Percentiles rank a stretch among this genome's conserved stretches.
Evolutionary conservation across 306 rosid genomes (phyloP).

Genomic region (Rosa rugosa): DNA sequence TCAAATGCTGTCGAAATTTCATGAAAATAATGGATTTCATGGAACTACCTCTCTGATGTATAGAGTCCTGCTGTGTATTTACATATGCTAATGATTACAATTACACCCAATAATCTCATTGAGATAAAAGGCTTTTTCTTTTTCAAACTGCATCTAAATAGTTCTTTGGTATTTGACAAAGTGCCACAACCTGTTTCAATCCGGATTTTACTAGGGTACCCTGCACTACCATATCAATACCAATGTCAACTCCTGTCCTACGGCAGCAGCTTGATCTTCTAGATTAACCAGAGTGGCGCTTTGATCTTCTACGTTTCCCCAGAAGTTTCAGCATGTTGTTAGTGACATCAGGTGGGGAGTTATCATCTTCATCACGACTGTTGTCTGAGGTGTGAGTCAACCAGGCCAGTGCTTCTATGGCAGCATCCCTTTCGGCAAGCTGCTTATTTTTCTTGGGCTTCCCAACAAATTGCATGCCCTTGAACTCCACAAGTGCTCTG

Average conservation of each 20-base stretch:
- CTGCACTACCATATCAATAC: background rate
- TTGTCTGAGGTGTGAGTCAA: conserved; percentile 88
- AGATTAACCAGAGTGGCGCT: conserved; percentile 47
- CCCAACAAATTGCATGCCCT: conserved; percentile 97
- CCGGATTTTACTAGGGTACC: background rate
- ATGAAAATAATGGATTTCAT: background rate
- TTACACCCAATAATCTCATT: background rate
- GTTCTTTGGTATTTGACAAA: background rate
- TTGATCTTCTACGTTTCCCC: conserved; percentile 75
- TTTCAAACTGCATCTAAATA: background rate
- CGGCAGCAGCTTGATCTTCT: background rate
- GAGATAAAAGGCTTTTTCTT: background rate
- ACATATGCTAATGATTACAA: background rate
- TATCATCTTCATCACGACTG: conserved; percentile 42
- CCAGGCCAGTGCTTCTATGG: conserved; percentile 97
- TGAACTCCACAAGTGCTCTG: conserved; percentile 91
- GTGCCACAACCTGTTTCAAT: background rate
- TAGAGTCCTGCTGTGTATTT: background rate
- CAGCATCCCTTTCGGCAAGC: conserved; percentile 96
- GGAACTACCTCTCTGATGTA: background rate
- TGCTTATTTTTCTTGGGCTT: conserved; percentile 93
- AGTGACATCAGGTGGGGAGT: conserved; percentile 71
- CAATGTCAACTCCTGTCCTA: too few relatives aligned
- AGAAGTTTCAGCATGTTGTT: conserved; percentile 97
- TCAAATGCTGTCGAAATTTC: background rate